Evolutionary conservation across 140 eudicot species (phyloP), one percentile per base, ranked within the genome.

Genomic region (Flaveria floridana): DNA sequence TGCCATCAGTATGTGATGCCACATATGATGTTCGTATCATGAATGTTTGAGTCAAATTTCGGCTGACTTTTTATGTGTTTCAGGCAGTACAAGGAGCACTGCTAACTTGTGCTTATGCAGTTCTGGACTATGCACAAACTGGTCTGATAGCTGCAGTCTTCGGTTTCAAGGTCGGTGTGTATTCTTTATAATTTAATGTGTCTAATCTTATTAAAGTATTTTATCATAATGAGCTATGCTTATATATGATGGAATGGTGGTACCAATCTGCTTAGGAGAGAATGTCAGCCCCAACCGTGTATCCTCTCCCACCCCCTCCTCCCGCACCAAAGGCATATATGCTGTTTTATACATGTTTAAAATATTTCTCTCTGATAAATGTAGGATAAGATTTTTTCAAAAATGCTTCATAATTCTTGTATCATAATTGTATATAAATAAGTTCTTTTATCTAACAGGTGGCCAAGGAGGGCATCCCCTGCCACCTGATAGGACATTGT

Each of bases 161-260:
- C 66, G 85, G 93, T 83, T 94, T 94, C 68, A 94, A 94, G 83
- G 99, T 90, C 37, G 70, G 86, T 76, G 34, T 58, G 55, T 20
- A 65, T 26, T 65, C 13, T 59, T 28, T 30, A 48, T 68, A 20
- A 23, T 52, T 52, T 58, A 5, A n/a, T 56, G 14, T 14, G 4
- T 1, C 41, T 58, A 28, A 26, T 65, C 19, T 72, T 53, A 6
- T 7, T 39, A 18, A 47, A n/a, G 42, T 56, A 20, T 47, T 2
- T 41, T 46, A 56, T 66, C 63, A 18, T 80, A 48, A 48, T 73
- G 76, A 68, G 69, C 26, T 30, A 70, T 67, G 3, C 48, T 70
- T 21, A 61, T 75, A 94, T 96, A 94, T 94, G 99, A 94, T 90
- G 99, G 99, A 94, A 72, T 94, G 99, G 99, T 94, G 99, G 99